Evolutionary conservation across 1,284 basidiomycete species (phyloP), one percentile per base, ranked within the genome.

Genomic region (Fomitopsis palustris): DNA sequence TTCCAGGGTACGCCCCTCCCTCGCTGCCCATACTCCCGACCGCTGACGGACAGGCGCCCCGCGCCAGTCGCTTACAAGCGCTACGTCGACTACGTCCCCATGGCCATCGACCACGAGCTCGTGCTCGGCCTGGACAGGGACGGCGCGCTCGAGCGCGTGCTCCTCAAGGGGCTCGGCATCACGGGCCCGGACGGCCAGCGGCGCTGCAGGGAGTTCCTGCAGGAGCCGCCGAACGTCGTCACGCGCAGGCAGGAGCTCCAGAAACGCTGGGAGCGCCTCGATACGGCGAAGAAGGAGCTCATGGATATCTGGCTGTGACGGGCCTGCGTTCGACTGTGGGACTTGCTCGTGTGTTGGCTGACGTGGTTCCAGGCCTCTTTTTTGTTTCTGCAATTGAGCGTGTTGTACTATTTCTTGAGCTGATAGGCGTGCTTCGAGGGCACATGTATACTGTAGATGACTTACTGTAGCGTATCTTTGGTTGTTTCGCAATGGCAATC

Each of bases 21-120:
- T 9, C 19, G 37, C 17, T 14, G 10, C 19, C 33, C 5, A 17
- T 7, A 16, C 52, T 38, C 14, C 16, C 17, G 3, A 19, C 1
- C 39, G 23, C 33, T 35, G 47, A 33, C 17, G 23, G 14, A 7
- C 16, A 9, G 41, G n/a, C 12, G 35, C 16, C 12, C 1, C 10
- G 9, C 17, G 10, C 7, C 61, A 88, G 88, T 90, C 0, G 79
- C 87, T 0, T 88, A 85, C 68, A 88, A 89, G 67, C 82, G 88
- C 0, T 84, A 87, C 53, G 74, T 75, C 0, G 88, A 91, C 61
- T 81, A 80, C 60, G 71, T 90, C 1, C 85, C 87, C 0, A 75
- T 84, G 53, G 81, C 82, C 0, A 82, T 91, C 56, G 88, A 90
- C 67, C 69, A 79, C 47, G 83, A 85, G 43, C 78, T 90, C 23